phyloP scores from a whole-genome alignment of 1,284 basidiomycete species.

The Porodaedalea pini region DNA sequence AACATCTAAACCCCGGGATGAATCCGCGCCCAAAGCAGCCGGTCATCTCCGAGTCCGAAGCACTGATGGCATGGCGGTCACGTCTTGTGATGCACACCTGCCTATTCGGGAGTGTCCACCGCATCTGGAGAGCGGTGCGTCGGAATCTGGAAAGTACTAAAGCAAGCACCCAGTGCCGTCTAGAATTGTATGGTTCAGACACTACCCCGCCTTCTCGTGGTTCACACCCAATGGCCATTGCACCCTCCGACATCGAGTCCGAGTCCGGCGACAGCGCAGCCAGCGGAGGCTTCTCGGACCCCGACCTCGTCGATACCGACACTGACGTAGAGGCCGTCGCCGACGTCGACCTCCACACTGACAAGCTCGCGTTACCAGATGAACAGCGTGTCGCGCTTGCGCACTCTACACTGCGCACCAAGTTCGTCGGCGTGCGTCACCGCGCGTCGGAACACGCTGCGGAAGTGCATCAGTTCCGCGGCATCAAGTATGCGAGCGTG shows the following conservation, averaged over 20 bases:
- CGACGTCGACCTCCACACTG: neutral
- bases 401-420: conserved; percentile 44
- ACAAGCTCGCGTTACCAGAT: neutral
- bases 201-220: neutral
- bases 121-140: neutral
- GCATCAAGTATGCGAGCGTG: conserved; percentile 71
- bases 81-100: neutral
- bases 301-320: conserved; percentile 4
- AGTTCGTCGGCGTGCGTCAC: conserved; percentile 63
- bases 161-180: neutral
- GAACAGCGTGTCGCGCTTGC: conserved; percentile 6
- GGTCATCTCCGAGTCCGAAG: conserved; percentile 3
- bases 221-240: conserved; percentile 5
- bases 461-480: conserved; percentile 66
- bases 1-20: too few relatives aligned
- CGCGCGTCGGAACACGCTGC: conserved; percentile 49
- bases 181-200: neutral
- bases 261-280: conserved; percentile 7
- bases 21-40: neutral
- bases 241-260: conserved; percentile 13
- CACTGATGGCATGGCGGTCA: neutral
- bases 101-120: neutral
- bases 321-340: neutral
- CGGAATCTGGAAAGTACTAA: conserved; percentile 6
- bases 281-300: conserved; percentile 1